Percentiles rank a stretch among this genome's conserved stretches.
Conservation (phyloP, 768 basidiomycete genomes). For the Suillus cothurnatus region DNA sequence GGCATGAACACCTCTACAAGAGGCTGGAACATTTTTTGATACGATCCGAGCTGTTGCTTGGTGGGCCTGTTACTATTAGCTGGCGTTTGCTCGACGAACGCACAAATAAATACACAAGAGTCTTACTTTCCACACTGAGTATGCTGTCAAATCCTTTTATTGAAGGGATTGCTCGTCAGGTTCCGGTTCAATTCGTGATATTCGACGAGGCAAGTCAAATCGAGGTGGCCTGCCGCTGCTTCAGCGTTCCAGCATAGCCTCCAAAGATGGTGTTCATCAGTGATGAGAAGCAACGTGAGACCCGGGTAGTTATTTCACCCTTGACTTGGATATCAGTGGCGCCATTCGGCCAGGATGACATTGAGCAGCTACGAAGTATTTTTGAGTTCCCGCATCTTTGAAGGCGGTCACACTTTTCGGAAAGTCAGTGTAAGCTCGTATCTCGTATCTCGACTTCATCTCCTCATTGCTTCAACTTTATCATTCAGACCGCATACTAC, state of each 20-base stretch:
- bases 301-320: too few relatives aligned
- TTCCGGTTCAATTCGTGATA: too few relatives aligned
- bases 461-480: constrained; percentile 10
- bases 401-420: constrained; percentile 50
- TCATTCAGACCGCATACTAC: constrained; percentile 76
- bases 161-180: constrained; percentile 14
- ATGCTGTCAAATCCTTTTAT: constrained; percentile 41
- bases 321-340: constrained; percentile 51
- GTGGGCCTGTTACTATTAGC: too few relatives aligned
- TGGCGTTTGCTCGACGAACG: constrained; percentile 27
- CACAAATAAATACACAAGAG: constrained; percentile 14
- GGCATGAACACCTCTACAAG: too few relatives aligned
- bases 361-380: constrained; percentile 66
- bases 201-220: too few relatives aligned
- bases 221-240: too few relatives aligned
- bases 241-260: too few relatives aligned
- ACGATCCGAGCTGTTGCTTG: too few relatives aligned
- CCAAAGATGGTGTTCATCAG: too few relatives aligned
- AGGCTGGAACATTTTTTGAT: too few relatives aligned
- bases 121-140: constrained; percentile 50
- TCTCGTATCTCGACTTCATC: constrained; percentile 9
- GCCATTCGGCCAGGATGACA: constrained; percentile 74
- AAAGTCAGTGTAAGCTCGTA: constrained; percentile 67
- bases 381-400: constrained; percentile 71
- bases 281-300: too few relatives aligned